Evolutionary conservation across 495 filamentous ascomycete genomes (phyloP).

Genomic region (Peziza echinospora): DNA sequence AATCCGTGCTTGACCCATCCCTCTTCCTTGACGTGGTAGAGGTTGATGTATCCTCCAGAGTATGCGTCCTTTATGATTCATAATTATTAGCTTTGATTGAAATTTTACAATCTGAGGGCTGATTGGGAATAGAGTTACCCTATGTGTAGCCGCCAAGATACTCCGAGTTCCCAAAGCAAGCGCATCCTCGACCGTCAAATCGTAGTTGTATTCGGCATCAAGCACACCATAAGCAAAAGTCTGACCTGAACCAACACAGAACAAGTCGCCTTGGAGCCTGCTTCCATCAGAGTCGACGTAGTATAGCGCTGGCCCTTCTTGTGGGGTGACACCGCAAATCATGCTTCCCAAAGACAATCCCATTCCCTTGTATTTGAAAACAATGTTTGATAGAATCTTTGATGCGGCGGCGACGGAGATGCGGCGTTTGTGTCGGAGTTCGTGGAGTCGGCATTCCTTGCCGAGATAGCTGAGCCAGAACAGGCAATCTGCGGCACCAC

Average conservation of each 20-base stretch:
- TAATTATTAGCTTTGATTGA: background rate
- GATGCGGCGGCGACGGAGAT: slow-evolving; percentile 93
- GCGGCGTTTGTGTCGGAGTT: slow-evolving; percentile 95
- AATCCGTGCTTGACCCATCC: slow-evolving; percentile 98
- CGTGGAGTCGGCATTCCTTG: slow-evolving; percentile 96
- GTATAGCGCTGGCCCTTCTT: slow-evolving; percentile 92
- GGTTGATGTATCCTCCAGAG: slow-evolving; percentile 94
- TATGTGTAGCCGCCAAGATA: slow-evolving; percentile 91
- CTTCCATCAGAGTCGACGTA: slow-evolving; percentile 98
- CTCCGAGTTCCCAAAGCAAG: slow-evolving; percentile 72
- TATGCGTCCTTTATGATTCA: slow-evolving; percentile 46
- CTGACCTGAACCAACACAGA: slow-evolving; percentile 95
- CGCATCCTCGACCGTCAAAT: slow-evolving; percentile 64
- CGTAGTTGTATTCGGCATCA: slow-evolving; percentile 83
- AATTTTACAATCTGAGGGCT: background rate
- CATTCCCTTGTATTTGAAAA: slow-evolving; percentile 96
- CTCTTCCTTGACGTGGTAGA: slow-evolving; percentile 95
- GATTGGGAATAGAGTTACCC: slow-evolving; percentile 19
- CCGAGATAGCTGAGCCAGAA: slow-evolving; percentile 98
- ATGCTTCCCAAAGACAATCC: slow-evolving; percentile 97
- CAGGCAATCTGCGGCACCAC: slow-evolving; percentile 96
- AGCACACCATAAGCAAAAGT: slow-evolving; percentile 97
- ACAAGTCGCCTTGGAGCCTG: slow-evolving; percentile 74
- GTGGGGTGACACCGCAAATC: slow-evolving; percentile 90
- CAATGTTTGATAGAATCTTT: slow-evolving; percentile 95